These are phyloP conservation scores for Xerocomus minutiporus DNA, from an alignment of 1,284 basidiomycete genomes.

Conservation along the genomic window DNA sequence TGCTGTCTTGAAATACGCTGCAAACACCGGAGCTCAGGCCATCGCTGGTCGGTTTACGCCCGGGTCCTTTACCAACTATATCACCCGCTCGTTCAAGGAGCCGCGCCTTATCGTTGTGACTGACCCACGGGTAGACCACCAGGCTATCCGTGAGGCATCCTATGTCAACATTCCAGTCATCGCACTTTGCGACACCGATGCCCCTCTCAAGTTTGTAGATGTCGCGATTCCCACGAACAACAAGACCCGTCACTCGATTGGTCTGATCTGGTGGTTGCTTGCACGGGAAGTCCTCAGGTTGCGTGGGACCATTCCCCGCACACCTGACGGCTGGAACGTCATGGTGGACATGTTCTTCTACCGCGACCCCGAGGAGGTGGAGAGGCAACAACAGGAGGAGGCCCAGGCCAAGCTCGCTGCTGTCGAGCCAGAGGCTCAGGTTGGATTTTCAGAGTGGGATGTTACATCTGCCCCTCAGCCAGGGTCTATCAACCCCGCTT, in stretches of 20 bases:
- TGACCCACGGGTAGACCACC: constrained; percentile 98
- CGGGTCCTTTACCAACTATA: constrained; percentile 99
- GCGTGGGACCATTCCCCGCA: constrained; percentile 87
- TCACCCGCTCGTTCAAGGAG: constrained; percentile 99
- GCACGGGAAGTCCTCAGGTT: constrained; percentile 96
- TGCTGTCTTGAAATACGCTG: constrained; percentile 96
- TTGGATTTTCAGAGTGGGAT: constrained; percentile 66
- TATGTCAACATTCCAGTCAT: constrained; percentile 99
- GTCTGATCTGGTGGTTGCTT: constrained; percentile 98
- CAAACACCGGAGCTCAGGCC: constrained; percentile 96
- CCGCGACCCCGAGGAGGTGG: constrained; percentile 98
- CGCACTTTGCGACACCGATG: constrained; percentile 97
- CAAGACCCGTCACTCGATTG: constrained; percentile 96
- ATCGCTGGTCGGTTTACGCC: constrained; percentile 99
- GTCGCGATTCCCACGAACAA: constrained; percentile 99
- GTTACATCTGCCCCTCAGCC: constrained; percentile 61
- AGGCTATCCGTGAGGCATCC: constrained; percentile 98
- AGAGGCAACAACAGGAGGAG: constrained; percentile 93
- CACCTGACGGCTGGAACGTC: constrained; percentile 89
- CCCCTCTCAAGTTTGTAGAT: constrained; percentile 95
- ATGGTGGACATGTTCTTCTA: constrained; percentile 99
- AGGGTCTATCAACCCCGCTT: constrained; percentile 73
- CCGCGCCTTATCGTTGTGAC: constrained; percentile 97
- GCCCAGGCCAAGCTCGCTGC: constrained; percentile 75
- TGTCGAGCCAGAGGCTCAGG: constrained; percentile 50